Conservation (phyloP, 192 early-diverging fungal species). For the Backusella psychrophila region DNA sequence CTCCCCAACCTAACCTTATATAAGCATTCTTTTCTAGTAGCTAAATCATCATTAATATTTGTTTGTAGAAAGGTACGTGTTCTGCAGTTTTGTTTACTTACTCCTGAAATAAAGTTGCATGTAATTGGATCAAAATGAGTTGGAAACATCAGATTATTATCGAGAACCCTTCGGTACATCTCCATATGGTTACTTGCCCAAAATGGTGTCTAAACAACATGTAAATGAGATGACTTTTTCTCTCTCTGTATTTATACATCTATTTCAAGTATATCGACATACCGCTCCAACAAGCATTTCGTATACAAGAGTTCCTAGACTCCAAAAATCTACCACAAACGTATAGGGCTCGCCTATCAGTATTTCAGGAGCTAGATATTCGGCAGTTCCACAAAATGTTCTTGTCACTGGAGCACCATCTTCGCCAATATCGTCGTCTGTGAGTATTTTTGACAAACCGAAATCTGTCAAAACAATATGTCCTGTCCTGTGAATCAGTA, state of each 20-base stretch:
- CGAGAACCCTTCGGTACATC: slow-evolving; percentile 56
- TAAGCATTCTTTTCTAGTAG: slow-evolving; percentile 58
- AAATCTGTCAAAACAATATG: slow-evolving; percentile 79
- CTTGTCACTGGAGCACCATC: slow-evolving; percentile 54
- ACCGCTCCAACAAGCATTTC: slow-evolving; percentile 67
- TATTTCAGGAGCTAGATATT: slow-evolving; percentile 89
- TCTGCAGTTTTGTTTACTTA: slow-evolving; percentile 28
- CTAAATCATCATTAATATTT: slow-evolving; percentile 8
- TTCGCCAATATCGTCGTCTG: slow-evolving; percentile 29
- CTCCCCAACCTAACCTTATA: slow-evolving; percentile 57
- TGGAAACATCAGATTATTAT: slow-evolving; percentile 51
- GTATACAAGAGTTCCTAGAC: slow-evolving; percentile 75
- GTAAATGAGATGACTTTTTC: not conserved
- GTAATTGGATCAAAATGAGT: slow-evolving; percentile 40
- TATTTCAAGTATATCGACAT: slow-evolving; percentile 1
- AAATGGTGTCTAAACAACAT: slow-evolving; percentile 46
- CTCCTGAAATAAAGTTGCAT: slow-evolving; percentile 40
- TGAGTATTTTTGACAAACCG: slow-evolving; percentile 65
- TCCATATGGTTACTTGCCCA: slow-evolving; percentile 57
- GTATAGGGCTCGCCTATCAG: slow-evolving; percentile 67
- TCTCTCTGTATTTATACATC: not conserved
- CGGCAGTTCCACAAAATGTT: slow-evolving; percentile 88
- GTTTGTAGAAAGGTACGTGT: not conserved
- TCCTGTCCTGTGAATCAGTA: slow-evolving; percentile 62
- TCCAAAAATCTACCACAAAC: slow-evolving; percentile 82